These are phyloP conservation scores for Zygotorulaspora mrakii DNA, from an alignment of 1,139 yeast genomes.

Conservation along the genomic window DNA sequence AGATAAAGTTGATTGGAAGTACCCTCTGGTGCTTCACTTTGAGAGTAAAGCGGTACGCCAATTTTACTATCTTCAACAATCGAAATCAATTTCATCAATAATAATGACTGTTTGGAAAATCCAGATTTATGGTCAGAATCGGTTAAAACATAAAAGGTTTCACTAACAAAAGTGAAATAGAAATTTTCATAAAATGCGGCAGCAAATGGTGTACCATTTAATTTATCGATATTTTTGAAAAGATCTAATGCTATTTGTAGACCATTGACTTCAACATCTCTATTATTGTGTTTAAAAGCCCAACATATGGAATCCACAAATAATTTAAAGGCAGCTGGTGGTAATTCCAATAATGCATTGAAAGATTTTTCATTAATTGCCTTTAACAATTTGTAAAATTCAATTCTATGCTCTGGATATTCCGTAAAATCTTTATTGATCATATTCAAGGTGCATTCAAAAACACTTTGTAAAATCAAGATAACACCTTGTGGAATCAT, in stretches of 20 bases:
- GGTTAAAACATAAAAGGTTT: constrained; percentile 87
- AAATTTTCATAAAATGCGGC: constrained; percentile 84
- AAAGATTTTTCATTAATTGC: constrained; percentile 84
- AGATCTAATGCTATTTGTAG: constrained; percentile 77
- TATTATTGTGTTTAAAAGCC: constrained; percentile 96
- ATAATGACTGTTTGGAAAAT: constrained; percentile 79
- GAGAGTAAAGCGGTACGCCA: constrained; percentile 71
- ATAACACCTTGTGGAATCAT: constrained; percentile 90
- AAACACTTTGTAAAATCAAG: constrained; percentile 80
- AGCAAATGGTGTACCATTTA: constrained; percentile 74
- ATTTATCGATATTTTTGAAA: constrained; percentile 73
- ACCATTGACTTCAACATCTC: constrained; percentile 93
- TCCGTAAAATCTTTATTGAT: constrained; percentile 92
- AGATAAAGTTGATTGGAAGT: constrained; percentile 76
- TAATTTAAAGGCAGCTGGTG: constrained; percentile 88
- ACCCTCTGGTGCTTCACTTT: constrained; percentile 74
- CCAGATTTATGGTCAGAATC: constrained; percentile 98
- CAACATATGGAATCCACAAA: constrained; percentile 92
- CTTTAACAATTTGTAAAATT: constrained; percentile 82
- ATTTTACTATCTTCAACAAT: constrained; percentile 76
- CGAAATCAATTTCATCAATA: constrained; percentile 79
- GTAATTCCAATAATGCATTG: constrained; percentile 79
- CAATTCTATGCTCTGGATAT: constrained; percentile 97
- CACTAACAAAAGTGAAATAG: constrained; percentile 85
- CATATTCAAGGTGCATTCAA: constrained; percentile 93